Evolutionary conservation across 2,329 filamentous ascomycete species (phyloP).

Genomic region (Colletotrichum sp.): DNA sequence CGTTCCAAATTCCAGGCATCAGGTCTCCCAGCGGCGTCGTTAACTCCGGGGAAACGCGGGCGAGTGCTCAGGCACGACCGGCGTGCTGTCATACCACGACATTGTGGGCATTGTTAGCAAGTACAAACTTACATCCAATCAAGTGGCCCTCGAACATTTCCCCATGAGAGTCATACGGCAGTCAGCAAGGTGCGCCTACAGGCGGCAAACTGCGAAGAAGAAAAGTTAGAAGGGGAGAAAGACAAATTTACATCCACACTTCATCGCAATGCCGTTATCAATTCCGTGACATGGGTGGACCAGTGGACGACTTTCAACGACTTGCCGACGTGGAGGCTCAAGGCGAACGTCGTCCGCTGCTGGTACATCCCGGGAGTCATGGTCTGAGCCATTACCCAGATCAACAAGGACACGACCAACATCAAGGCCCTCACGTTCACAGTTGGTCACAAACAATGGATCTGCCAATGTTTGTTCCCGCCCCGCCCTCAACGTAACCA

Average conservation of each 20-base stretch:
- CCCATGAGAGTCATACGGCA: no score
- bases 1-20: slow-evolving; percentile 13
- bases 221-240: no score
- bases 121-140: not conserved
- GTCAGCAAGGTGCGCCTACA: no score
- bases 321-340: slow-evolving; percentile 25
- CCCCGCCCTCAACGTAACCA: not conserved
- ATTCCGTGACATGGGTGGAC: slow-evolving; percentile 34
- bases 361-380: slow-evolving; percentile 28
- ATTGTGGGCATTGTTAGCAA: not conserved
- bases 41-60: slow-evolving; percentile 24
- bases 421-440: slow-evolving; percentile 14
- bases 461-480: not conserved
- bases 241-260: not conserved
- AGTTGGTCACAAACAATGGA: not conserved
- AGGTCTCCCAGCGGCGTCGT: slow-evolving; percentile 23
- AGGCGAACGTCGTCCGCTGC: slow-evolving; percentile 17
- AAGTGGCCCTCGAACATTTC: no score
- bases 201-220: no score
- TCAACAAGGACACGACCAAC: slow-evolving; percentile 25
- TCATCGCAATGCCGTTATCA: slow-evolving; percentile 32
- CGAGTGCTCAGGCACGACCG: slow-evolving; percentile 16
- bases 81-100: slow-evolving; percentile 25
- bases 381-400: slow-evolving; percentile 32
- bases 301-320: slow-evolving; percentile 37